Conservation (phyloP, 768 basidiomycete species). For the Leccinum imitatum region DNA sequence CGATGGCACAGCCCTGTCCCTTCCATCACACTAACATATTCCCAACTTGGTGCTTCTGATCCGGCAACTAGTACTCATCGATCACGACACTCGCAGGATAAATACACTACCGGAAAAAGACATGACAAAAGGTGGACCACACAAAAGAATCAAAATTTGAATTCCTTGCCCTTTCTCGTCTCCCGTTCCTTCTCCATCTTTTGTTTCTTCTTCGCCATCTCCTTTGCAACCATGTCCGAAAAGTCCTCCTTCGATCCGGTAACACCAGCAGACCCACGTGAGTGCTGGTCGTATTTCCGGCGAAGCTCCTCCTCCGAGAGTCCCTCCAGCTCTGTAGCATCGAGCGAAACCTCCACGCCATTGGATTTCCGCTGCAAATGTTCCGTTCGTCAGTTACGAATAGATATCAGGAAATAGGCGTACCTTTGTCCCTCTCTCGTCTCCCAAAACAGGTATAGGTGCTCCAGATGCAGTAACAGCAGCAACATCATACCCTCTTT, state of each 20-base stretch:
- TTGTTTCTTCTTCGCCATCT: slow-evolving; percentile 84
- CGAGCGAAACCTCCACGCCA: slow-evolving; percentile 91
- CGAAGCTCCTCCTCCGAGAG: slow-evolving; percentile 88
- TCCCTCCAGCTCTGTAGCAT: slow-evolving; percentile 84
- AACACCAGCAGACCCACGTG: slow-evolving; percentile 73
- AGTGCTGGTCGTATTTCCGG: slow-evolving; percentile 79
- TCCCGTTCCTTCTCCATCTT: slow-evolving; percentile 70
- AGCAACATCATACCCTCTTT: slow-evolving; percentile 90
- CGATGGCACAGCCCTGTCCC: slow-evolving; percentile 17
- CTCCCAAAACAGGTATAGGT: slow-evolving; percentile 84
- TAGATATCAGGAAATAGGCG: slow-evolving; percentile 23
- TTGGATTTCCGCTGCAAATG: slow-evolving; percentile 76
- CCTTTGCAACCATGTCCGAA: slow-evolving; percentile 82
- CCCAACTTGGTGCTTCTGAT: not conserved
- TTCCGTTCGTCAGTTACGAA: not conserved
- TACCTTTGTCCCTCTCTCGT: slow-evolving; percentile 90
- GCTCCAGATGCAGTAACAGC: slow-evolving; percentile 50
- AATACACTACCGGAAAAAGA: not conserved
- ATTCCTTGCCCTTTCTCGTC: slow-evolving; percentile 72
- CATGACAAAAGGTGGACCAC: too few species aligned
- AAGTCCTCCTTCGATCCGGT: slow-evolving; percentile 81
- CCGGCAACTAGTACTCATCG: not conserved
- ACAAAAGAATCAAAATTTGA: slow-evolving; percentile 60
- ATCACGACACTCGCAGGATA: not conserved
- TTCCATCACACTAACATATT: slow-evolving; percentile 1